Evolutionary conservation across 1,139 yeast genomes (phyloP), one percentile per base, ranked within the genome.

Genomic region (Candida sp.): DNA sequence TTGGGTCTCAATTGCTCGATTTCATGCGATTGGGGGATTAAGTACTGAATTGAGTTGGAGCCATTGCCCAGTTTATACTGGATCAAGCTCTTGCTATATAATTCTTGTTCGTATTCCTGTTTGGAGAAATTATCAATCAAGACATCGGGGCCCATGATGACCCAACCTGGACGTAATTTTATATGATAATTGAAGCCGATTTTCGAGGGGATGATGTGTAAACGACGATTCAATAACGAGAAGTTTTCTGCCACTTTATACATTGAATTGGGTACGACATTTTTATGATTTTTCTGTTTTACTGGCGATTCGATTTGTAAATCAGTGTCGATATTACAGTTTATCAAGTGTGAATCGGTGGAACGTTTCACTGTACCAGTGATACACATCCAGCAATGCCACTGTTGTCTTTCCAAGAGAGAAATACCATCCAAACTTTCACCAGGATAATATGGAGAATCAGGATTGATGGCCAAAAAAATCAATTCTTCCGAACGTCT

Each of bases 371-470:
- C 91, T 0, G 97, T 91, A 5, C 97, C 97, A 3, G 96, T 90
- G 44, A 91, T 86, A 52, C 97, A 93, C 97, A 91, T 88, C 85
- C 96, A 87, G 56, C 97, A 91, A 63, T 91, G 97, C 97, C 97
- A 90, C 57, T 86, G 95, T 40, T 76, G 75, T 42, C 68, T 63
- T 40, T 64, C 63, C 47, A 73, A 67, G 21, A 72, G 55, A 1
- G 67, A 61, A 22, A 53, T 51, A 3, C 39, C 42, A 21, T 41
- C 45, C 12, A 41, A 43, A 36, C 40, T 30, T 12, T 57, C 59
- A n/a, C 60, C 61, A 0, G 88, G 87, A 52, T 77, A 82, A 55
- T 77, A 81, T 1, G 81, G 81, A 0, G 88, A 81, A 32, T 74
- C 63, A 48, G 79, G 77, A 52, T 79, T 76, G 6, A 82, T 73